These are phyloP conservation scores for Trichoderma semiorbis DNA, from an alignment of 2,329 filamentous ascomycete species.

Conservation along the genomic window DNA sequence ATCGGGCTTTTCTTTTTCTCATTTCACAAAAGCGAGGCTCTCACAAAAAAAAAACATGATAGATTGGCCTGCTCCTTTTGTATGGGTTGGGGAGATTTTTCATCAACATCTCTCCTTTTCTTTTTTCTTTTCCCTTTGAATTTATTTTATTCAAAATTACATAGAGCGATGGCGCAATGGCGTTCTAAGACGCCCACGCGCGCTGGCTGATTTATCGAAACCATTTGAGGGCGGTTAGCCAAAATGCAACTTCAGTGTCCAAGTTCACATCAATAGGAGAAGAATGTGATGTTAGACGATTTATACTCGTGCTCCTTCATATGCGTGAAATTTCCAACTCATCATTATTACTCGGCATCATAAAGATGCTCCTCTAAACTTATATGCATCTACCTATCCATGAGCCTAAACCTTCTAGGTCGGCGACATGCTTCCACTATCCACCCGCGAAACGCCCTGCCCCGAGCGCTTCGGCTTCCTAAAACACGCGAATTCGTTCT, in stretches of 20 bases:
- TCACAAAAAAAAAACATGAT: slow-evolving; percentile 6
- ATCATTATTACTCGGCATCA: background rate
- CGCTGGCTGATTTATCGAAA: background rate
- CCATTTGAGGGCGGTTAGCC: background rate
- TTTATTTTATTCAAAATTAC: background rate
- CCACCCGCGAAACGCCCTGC: slow-evolving; percentile 31
- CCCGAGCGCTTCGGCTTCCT: slow-evolving; percentile 55
- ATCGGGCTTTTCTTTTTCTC: background rate
- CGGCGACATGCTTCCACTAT: slow-evolving; percentile 25
- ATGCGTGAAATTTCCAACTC: background rate
- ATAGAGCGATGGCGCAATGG: slow-evolving; percentile 16
- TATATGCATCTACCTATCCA: background rate
- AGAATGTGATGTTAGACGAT: background rate
- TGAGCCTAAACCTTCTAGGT: slow-evolving; percentile 21
- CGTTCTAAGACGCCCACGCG: background rate
- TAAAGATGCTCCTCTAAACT: background rate
- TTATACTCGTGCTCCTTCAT: too few relatives aligned
- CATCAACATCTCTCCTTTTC: background rate
- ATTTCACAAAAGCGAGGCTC: background rate
- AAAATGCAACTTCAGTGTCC: background rate
- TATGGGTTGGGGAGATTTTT: background rate
- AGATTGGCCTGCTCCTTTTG: background rate
- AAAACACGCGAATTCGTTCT: slow-evolving; percentile 85
- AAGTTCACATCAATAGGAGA: background rate
- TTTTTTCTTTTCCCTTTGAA: background rate